Percentiles rank a stretch among this genome's conserved stretches.
Conservation (phyloP, 805 yeast genomes). For the Nakazawaea wickerhamii region DNA sequence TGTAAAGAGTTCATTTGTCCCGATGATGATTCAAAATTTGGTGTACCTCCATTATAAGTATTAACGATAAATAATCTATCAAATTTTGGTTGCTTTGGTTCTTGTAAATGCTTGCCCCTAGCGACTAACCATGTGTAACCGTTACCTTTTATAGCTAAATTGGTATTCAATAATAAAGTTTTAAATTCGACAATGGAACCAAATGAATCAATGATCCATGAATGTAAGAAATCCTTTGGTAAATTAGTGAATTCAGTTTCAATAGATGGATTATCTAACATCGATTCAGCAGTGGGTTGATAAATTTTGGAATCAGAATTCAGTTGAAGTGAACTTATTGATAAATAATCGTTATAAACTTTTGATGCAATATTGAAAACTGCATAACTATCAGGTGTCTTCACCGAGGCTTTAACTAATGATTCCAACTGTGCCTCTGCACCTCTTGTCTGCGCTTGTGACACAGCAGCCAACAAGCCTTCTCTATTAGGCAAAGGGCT, state of each 20-base stretch:
- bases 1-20: constrained; percentile 43
- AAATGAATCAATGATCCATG: constrained; percentile 55
- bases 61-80: constrained; percentile 62
- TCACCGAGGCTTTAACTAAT: constrained; percentile 36
- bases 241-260: constrained; percentile 23
- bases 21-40: constrained; percentile 54
- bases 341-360: constrained; percentile 44
- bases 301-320: constrained; percentile 17
- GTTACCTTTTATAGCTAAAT: constrained; percentile 73
- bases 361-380: constrained; percentile 41
- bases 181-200: constrained; percentile 76
- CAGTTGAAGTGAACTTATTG: constrained; percentile 37
- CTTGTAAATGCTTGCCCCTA: constrained; percentile 23
- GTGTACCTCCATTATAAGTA: constrained; percentile 88
- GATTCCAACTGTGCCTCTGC: constrained; percentile 20
- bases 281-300: constrained; percentile 25
- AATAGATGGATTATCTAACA: constrained; percentile 40
- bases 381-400: constrained; percentile 38
- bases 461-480: constrained; percentile 22
- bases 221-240: constrained; percentile 28
- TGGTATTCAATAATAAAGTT: constrained; percentile 62
- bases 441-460: constrained; percentile 7
- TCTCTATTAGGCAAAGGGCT: constrained; percentile 24
- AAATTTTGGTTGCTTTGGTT: constrained; percentile 18
- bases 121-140: constrained; percentile 91